Conservation (phyloP, 371 early-diverging fungal species). For the Chytridiales sp. region DNA sequence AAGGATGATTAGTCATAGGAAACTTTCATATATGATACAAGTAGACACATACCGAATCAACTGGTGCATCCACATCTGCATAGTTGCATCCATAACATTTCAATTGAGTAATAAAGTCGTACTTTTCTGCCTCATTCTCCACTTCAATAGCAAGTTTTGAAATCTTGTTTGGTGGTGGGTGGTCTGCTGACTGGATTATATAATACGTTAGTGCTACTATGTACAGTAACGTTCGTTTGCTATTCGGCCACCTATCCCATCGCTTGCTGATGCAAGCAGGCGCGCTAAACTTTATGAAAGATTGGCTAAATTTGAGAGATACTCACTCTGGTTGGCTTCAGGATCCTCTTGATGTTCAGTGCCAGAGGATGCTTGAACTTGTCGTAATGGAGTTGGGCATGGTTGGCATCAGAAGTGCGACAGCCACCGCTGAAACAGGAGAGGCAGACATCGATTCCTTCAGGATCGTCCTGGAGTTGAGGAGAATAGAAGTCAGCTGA, state of each 20-base stretch:
- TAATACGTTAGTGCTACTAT: too few relatives aligned
- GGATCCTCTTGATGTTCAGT: slow-evolving; percentile 77
- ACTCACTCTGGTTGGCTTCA: slow-evolving; percentile 30
- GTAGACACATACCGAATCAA: too few relatives aligned
- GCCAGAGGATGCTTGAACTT: slow-evolving; percentile 74
- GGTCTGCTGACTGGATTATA: too few relatives aligned
- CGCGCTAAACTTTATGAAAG: not conserved
- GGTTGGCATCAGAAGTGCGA: slow-evolving; percentile 56
- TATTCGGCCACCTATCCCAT: too few relatives aligned
- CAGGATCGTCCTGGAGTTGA: slow-evolving; percentile 55
- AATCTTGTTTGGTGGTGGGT: slow-evolving; percentile 77
- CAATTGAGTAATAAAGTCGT: slow-evolving; percentile 63
- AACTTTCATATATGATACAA: too few relatives aligned
- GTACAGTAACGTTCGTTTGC: not conserved
- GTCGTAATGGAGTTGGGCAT: slow-evolving; percentile 71
- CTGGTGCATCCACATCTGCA: slow-evolving; percentile 34
- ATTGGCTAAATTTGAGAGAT: not conserved
- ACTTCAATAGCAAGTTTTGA: slow-evolving; percentile 84
- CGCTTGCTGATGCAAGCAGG: not conserved
- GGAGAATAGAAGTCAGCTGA: not conserved
- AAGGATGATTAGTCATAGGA: too few relatives aligned
- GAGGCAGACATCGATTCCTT: slow-evolving; percentile 89
- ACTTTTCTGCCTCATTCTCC: slow-evolving; percentile 64
- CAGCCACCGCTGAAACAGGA: slow-evolving; percentile 94
- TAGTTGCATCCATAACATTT: slow-evolving; percentile 70